Evolutionary conservation across 345 rosid genomes (phyloP).

Genomic region (Toxicodendron radicans): DNA sequence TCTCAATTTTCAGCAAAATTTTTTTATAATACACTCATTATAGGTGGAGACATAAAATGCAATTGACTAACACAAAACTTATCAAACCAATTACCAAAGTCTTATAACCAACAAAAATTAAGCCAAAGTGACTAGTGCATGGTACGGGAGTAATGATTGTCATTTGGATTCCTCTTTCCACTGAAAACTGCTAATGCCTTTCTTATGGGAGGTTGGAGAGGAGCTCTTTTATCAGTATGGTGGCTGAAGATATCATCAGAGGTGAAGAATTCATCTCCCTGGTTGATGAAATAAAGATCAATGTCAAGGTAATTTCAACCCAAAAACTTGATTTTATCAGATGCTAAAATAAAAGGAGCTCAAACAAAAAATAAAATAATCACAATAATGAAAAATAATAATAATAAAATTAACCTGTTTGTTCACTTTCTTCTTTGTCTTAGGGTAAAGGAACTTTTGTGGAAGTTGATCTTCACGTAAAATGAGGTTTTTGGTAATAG

Average conservation of each 20-base stretch:
- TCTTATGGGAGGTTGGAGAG: conserved; percentile 81
- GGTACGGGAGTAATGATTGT: conserved; percentile 82
- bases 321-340: neutral
- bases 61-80: neutral
- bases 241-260: conserved; percentile 59
- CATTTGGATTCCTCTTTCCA: conserved; percentile 93
- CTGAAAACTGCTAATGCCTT: conserved; percentile 82
- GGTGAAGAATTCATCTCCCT: conserved; percentile 69
- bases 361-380: neutral
- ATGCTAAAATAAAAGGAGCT: neutral
- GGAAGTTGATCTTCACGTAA: conserved; percentile 97
- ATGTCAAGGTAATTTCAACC: neutral
- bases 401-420: conserved; percentile 47
- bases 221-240: conserved; percentile 57
- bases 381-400: neutral
- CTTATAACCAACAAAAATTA: neutral
- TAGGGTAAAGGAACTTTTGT: conserved; percentile 77
- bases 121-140: conserved; percentile 32
- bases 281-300: conserved; percentile 8
- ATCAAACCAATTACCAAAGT: neutral
- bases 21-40: neutral
- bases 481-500: conserved; percentile 70
- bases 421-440: conserved; percentile 70
- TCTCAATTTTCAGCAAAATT: neutral
- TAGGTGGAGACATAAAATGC: neutral